Evolutionary conservation across 345 rosid genomes (phyloP).

Genomic region (Bretschneidera sinensis): DNA sequence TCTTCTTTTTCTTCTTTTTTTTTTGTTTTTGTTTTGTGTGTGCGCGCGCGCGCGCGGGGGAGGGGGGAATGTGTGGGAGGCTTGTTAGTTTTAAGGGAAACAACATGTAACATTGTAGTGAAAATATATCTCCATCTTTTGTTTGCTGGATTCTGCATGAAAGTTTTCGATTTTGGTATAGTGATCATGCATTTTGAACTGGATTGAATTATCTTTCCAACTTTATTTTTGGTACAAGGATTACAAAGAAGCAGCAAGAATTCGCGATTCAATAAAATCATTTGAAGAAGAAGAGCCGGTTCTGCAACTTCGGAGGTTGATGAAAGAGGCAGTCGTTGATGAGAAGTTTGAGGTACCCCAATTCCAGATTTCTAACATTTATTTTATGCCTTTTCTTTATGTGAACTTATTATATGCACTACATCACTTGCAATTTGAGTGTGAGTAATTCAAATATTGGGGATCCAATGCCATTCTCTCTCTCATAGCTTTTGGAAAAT

Average conservation of each 20-base stretch:
- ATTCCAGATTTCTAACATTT: neutral
- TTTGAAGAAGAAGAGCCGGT: constrained; percentile 72
- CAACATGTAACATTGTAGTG: too few relatives aligned
- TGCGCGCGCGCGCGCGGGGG: too few relatives aligned
- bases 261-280: constrained; percentile 53
- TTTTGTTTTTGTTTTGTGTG: too few relatives aligned
- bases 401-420: neutral
- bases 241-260: constrained; percentile 66
- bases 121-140: too few relatives aligned
- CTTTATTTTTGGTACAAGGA: constrained; percentile 30
- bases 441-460: neutral
- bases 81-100: neutral
- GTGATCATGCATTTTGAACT: neutral
- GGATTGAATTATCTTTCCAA: neutral
- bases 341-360: constrained; percentile 60
- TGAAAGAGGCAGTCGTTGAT: constrained; percentile 46
- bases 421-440: neutral
- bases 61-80: too few relatives aligned
- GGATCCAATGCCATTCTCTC: neutral
- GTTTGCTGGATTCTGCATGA: neutral
- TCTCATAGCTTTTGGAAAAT: too few relatives aligned
- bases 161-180: too few relatives aligned
- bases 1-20: too few relatives aligned
- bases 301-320: constrained; percentile 43
- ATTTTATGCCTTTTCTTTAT: neutral